Evolutionary conservation across 1,284 basidiomycete genomes (phyloP), one percentile per base, ranked within the genome.

Genomic region (Sporisorium reilianum): DNA sequence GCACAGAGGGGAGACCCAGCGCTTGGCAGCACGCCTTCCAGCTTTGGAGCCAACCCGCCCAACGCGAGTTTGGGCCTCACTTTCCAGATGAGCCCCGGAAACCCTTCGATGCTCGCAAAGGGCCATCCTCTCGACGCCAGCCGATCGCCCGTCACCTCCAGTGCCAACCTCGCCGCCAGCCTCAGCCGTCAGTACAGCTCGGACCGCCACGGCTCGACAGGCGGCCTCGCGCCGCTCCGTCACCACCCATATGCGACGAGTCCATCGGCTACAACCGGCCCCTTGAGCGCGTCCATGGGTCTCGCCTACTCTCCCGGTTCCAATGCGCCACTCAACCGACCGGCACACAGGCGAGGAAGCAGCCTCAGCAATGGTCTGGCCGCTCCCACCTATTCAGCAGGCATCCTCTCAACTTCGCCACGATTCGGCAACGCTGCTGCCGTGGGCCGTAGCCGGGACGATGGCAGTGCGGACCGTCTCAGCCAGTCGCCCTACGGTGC

Each of bases 211-310:
- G 46, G 59, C 2, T 28, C 57, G 10, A 40, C 63, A 25, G 52
- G 58, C 18, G 55, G 52, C 22, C 70, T 77, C 10, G 64, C 53
- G 5, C 61, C 72, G 9, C 52, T 66, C 26, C 65, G 78, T 44
- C 78, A 80, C 32, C 78, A 80, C 48, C 78, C 78, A 0, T 80
- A 80, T 30, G 78, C 78, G 18, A 70, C 72, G 18, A 75, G 73
- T 32, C 69, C 78, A 8, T 71, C 68, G 7, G 75, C 62, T 22
- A 70, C 77, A 1, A 64, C 74, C 11, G 74, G 74, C 28, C 74
- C 74, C 2, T 56, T 76, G n/a, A 76, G 74, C 51, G 73, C 68
- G 7, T 75, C 74, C 23, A 75, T 76, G 73, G 68, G 66, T 23
- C 69, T 72, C n/a, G 71, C 77, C 23, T 78, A 78, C 59, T 77